phyloP scores from a whole-genome alignment of 352 stramenopile species.

The Globisporangium radiosum region DNA sequence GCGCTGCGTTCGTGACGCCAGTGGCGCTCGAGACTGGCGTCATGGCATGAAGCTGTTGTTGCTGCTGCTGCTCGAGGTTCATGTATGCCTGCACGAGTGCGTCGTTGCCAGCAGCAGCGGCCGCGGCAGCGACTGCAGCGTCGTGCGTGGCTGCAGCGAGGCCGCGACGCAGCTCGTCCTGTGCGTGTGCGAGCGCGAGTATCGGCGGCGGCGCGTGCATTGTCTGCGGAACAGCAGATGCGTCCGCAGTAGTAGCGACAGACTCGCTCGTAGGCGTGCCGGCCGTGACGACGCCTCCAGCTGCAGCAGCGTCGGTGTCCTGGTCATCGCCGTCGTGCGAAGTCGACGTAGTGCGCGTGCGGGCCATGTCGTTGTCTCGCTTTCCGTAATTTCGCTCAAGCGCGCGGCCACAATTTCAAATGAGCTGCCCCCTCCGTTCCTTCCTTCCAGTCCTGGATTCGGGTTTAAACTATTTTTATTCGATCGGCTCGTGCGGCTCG shows the following conservation, averaged over 20 bases:
- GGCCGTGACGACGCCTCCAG: neutral
- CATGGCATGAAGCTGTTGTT: neutral
- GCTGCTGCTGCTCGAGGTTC: conserved; percentile 4
- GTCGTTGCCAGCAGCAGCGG: conserved; percentile 7
- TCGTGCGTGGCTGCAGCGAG: conserved; percentile 4
- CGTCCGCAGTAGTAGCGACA: neutral
- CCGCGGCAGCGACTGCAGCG: conserved; percentile 2
- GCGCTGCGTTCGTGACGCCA: neutral
- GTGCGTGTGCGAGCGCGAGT: neutral
- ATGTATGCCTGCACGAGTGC: conserved; percentile 17
- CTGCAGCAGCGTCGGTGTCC: neutral
- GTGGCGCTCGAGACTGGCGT: too few species aligned
- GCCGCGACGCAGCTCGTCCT: conserved; percentile 5
- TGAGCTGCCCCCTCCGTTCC: too few species aligned
- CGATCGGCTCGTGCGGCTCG: neutral
- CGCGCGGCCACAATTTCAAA: conserved; percentile 12
- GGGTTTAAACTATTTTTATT: neutral
- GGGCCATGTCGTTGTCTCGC: conserved; percentile 7
- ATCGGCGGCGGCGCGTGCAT: neutral
- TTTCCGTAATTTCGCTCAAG: conserved; percentile 12
- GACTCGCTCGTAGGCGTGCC: neutral
- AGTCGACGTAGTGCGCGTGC: neutral
- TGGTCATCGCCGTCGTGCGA: conserved; percentile 2
- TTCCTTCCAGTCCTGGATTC: too few species aligned
- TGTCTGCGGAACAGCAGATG: neutral